These are phyloP conservation scores for Dryas alaskensis DNA, from an alignment of 306 rosid species.

Conservation along the genomic window DNA sequence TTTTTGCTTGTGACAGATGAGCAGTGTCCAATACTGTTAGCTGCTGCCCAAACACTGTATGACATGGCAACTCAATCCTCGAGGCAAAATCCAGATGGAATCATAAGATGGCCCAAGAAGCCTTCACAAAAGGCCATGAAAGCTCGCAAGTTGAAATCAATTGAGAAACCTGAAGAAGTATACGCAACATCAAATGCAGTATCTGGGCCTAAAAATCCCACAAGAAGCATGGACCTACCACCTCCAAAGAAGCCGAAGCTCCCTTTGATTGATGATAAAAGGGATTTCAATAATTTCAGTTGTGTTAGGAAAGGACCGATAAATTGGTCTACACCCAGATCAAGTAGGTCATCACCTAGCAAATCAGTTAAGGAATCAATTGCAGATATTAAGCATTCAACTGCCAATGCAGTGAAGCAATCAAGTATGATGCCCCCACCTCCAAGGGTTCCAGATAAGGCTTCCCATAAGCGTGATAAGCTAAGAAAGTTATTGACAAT, in stretches of 20 bases:
- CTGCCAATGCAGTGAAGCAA: conserved; percentile 43
- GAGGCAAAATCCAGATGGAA: conserved; percentile 51
- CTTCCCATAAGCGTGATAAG: conserved; percentile 51
- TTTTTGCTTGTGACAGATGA: conserved; percentile 54
- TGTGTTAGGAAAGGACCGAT: conserved; percentile 43
- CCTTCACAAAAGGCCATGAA: conserved; percentile 69
- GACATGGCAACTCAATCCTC: conserved; percentile 53
- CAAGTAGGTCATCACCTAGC: conserved; percentile 71
- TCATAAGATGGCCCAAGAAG: conserved; percentile 72
- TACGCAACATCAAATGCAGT: conserved; percentile 32
- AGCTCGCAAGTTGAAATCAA: conserved; percentile 58
- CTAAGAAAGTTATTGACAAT: conserved; percentile 52
- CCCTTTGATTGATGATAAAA: conserved; percentile 42
- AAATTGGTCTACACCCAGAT: conserved; percentile 71
- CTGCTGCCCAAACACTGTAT: conserved; percentile 73
- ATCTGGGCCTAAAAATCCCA: conserved; percentile 38
- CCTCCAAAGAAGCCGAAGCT: conserved; percentile 76
- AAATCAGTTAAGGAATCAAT: conserved; percentile 52
- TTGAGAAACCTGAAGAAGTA: conserved; percentile 53
- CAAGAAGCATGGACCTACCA: conserved; percentile 44
- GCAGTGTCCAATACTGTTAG: conserved; percentile 49
- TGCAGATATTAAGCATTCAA: conserved; percentile 50
- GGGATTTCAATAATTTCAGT: conserved; percentile 41
- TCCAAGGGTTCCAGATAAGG: conserved; percentile 47
- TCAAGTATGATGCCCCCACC: conserved; percentile 82